A percentile compares a stretch with the other conserved stretches of the same genome.
phyloP scores from a whole-genome alignment of 2,329 filamentous ascomycete genomes.

The Phialophora tarda region DNA sequence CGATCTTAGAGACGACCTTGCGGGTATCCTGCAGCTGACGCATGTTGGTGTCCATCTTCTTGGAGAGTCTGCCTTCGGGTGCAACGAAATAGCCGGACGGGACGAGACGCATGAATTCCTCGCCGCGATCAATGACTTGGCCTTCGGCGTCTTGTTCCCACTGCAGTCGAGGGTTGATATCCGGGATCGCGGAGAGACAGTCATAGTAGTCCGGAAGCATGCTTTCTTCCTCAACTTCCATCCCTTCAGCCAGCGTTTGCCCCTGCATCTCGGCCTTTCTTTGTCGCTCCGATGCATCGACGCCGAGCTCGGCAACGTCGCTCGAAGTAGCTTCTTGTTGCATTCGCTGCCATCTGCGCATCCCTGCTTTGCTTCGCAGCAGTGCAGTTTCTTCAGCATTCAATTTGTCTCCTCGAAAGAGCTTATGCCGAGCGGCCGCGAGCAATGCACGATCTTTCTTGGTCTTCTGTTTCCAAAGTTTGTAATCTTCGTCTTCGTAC shows the following conservation, averaged over 20 bases:
- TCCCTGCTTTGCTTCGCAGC: slow-evolving; percentile 80
- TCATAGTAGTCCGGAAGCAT: slow-evolving; percentile 96
- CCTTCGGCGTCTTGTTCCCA: slow-evolving; percentile 93
- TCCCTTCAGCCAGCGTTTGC: slow-evolving; percentile 91
- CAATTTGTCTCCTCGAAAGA: slow-evolving; percentile 84
- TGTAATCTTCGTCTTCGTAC: slow-evolving; percentile 88
- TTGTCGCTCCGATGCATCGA: slow-evolving; percentile 46
- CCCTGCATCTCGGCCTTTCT: slow-evolving; percentile 51
- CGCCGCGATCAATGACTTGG: slow-evolving; percentile 83
- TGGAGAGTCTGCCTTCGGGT: slow-evolving; percentile 73
- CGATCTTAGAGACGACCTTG: slow-evolving; percentile 94
- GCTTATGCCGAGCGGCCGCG: slow-evolving; percentile 80
- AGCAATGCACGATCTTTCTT: slow-evolving; percentile 91
- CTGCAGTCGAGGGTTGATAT: slow-evolving; percentile 75
- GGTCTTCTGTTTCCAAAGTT: slow-evolving; percentile 98
- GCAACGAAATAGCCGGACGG: slow-evolving; percentile 76
- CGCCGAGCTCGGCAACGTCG: slow-evolving; percentile 49
- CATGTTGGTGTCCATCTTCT: slow-evolving; percentile 88
- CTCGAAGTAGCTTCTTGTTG: slow-evolving; percentile 69
- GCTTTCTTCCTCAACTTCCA: slow-evolving; percentile 83
- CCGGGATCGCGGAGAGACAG: slow-evolving; percentile 80
- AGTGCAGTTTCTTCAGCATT: slow-evolving; percentile 88
- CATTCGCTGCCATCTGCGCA: slow-evolving; percentile 84
- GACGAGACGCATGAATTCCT: slow-evolving; percentile 80
- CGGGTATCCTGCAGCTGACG: slow-evolving; percentile 95